Base-by-base conservation (phyloP, 2,329 filamentous ascomycete species). In the Neonectria coccinea region DNA sequence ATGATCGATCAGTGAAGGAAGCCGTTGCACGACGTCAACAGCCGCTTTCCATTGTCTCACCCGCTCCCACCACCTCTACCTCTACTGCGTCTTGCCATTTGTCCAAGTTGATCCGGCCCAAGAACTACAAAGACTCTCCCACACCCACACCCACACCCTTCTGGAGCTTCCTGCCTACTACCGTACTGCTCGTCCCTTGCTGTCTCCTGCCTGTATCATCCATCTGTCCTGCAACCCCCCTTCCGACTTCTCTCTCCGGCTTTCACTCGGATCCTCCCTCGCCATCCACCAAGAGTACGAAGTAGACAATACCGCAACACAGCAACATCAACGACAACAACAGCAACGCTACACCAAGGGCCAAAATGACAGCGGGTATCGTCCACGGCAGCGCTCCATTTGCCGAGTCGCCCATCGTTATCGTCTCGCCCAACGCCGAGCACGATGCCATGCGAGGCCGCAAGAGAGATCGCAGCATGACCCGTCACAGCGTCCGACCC, bases 401-500 rank as follows among this genome's bases (percentile, higher is more conserved):
- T 60, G 65, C 67, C 42, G 73, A 78, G 51, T 65, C 70, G 41
- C 51, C 67, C 54, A 60, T 63, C 44, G 59, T 70, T 27, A 68
- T 69, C 11, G 55, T 72, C 29, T 64, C 70, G 10, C 65, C 72
- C 48, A 47, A 67, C 47, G 57, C 66, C 53, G 77, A 78, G 16
- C 70, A 73, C 51, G 77, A 79, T 51, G 58, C 53, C 18, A 74
- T 72, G 31, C 76, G 80, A 62, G 80, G 80, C 31, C 80, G 80
- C 64, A 82, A 77, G 69, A 76, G 80, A 65, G 77, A 79, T 62
- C 77, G 80, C 62, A 81, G 78, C 71, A 74, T 75, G 39, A 78
- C 75, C 47, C 75, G 78, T 41, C 66, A 74, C 57, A 73, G 70
- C 59, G 69, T 76, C 56, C 74, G 75, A 55, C 68, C 75, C 48